phyloP scores from a whole-genome alignment of 2,329 filamentous ascomycete species.

The Phaeosphaeriaceae sp. region DNA sequence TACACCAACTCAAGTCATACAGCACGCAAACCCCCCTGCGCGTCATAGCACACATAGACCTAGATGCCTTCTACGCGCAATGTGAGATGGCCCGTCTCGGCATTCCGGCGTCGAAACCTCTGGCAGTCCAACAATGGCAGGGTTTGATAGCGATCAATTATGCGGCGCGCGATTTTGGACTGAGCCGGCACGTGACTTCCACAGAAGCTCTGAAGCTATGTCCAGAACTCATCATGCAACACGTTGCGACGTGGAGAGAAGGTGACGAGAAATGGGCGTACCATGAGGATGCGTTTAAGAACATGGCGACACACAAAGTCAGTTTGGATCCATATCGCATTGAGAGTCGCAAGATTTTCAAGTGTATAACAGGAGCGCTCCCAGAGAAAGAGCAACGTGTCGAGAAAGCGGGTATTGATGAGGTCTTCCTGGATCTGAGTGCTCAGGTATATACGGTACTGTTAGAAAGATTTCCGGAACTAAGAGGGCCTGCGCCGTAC shows the following conservation, averaged over 20 bases:
- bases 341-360: slow-evolving; percentile 82
- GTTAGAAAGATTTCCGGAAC: slow-evolving; percentile 76
- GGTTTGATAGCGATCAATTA: slow-evolving; percentile 97
- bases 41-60: slow-evolving; percentile 88
- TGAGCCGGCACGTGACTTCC: slow-evolving; percentile 79
- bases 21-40: slow-evolving; percentile 78
- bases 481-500: slow-evolving; percentile 71
- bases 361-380: slow-evolving; percentile 75
- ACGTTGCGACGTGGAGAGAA: slow-evolving; percentile 94
- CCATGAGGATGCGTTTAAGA: slow-evolving; percentile 76
- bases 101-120: slow-evolving; percentile 74
- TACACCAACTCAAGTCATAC: slow-evolving; percentile 75
- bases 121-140: slow-evolving; percentile 96
- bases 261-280: slow-evolving; percentile 94
- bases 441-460: slow-evolving; percentile 79
- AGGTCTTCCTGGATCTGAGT: slow-evolving; percentile 92
- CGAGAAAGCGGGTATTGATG: slow-evolving; percentile 94
- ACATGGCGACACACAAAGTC: slow-evolving; percentile 90
- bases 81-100: slow-evolving; percentile 91
- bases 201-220: slow-evolving; percentile 86
- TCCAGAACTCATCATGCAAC: slow-evolving; percentile 82
- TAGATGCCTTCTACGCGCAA: slow-evolving; percentile 95
- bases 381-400: slow-evolving; percentile 71
- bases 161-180: slow-evolving; percentile 79
- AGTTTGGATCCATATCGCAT: slow-evolving; percentile 90